Base-by-base conservation (phyloP, 2,329 filamentous ascomycete genomes). In the Alternaria sp. region DNA sequence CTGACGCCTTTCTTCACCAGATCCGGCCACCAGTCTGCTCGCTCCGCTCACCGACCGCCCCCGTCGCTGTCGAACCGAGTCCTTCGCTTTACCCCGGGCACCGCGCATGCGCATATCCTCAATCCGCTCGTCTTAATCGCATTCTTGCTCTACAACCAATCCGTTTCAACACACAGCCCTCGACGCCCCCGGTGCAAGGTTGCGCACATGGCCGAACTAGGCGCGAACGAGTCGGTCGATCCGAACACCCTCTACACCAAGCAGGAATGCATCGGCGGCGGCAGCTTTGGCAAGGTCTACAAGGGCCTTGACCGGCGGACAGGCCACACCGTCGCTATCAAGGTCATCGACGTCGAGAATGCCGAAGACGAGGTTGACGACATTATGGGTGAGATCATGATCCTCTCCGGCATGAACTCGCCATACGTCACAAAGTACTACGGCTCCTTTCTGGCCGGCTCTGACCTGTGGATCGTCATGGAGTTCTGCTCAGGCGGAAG, bases 331-430 rank as follows among this genome's bases (percentile, higher is more conserved):
- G 96, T 99, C 54, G 96, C 96, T 26, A 99, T 99, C 85, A 99
- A 99, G 82, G 87, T 99, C 74, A 98, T 99, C 79, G 96, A 99
- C 76, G 96, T 99, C 70, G 96, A 99, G 82, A 97, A 96, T 83
- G 96, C 96, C 75, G 96, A 99, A 82, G 96, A 99, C 80, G 96
- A 99, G 83, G 95, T 99, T 72, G 96, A 98, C 83, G 96, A 99
- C 82, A 99, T 99, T 74, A 97, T 98, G 79, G 93, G 97, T 80
- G 96, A 99, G 83, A 98, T 99, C 72, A 93, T 95, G 70, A 98
- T 99, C 73, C 86, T 99, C 59, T 97, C 96, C 30, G 95, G 97
- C 81, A 88, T 99, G 69, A 93, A 96, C 82, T 98, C 95, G 17
- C 93, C 93, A 17, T 97, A 96, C 77, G 95, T 98, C 66, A 99